These are phyloP conservation scores for Ottelia alismoides DNA, from an alignment of 106 monocot species.

Conservation along the genomic window DNA sequence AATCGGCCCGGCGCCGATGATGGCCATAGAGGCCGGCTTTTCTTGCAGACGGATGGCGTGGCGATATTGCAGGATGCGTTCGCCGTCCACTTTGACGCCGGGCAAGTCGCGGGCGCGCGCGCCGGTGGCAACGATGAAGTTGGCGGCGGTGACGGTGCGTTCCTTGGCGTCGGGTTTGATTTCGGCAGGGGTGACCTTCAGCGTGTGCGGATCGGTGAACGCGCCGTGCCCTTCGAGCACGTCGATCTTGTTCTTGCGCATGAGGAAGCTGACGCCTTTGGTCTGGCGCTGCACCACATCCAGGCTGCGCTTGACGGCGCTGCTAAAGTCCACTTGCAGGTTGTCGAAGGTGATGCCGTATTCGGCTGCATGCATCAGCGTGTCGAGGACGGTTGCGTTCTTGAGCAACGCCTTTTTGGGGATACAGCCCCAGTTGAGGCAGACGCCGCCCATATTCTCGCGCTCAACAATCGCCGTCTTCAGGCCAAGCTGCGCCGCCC, in stretches of 20 bases:
- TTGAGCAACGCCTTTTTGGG: neutral
- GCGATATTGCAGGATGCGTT: too few species aligned
- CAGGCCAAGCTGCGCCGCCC: neutral
- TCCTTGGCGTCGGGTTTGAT: too few species aligned
- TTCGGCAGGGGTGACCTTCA: neutral
- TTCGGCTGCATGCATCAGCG: neutral
- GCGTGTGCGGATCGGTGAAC: neutral
- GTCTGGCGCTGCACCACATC: neutral
- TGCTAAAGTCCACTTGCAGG: neutral
- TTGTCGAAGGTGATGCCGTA: neutral
- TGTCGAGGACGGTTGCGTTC: neutral
- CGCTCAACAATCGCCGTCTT: neutral
- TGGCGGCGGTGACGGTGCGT: neutral
- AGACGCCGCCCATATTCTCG: neutral
- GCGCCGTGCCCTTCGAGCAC: neutral
- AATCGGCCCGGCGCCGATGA: neutral
- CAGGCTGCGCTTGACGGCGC: neutral
- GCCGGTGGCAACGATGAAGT: neutral
- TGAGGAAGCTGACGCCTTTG: neutral
- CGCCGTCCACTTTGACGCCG: neutral
- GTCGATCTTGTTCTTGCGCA: neutral
- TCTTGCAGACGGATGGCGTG: neutral
- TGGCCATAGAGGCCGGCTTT: neutral
- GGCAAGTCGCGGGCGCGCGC: neutral
- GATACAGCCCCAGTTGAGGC: neutral